A percentile compares a stretch with the other conserved stretches of the same genome.
Evolutionary conservation across 768 basidiomycete species (phyloP).

Genomic region (button mushroom (Agaricus bisporus)): DNA sequence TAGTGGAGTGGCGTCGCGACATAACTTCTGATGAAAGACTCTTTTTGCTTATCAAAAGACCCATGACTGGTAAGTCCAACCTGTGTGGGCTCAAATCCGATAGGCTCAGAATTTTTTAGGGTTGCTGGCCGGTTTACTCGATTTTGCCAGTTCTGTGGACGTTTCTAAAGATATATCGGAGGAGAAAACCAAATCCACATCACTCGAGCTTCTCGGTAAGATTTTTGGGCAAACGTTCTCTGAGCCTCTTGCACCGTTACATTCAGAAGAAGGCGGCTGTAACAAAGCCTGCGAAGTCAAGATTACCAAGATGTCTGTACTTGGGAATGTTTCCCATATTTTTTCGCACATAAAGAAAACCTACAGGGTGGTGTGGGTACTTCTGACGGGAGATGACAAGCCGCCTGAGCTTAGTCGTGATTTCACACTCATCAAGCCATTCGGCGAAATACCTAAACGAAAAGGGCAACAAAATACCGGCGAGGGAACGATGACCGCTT

Average conservation of each 20-base stretch:
- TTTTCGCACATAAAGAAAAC: slow-evolving; percentile 92
- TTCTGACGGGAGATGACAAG: slow-evolving; percentile 49
- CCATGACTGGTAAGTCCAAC: slow-evolving; percentile 62
- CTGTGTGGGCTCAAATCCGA: slow-evolving; percentile 5
- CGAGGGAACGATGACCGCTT: slow-evolving; percentile 8
- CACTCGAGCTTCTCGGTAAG: slow-evolving; percentile 36
- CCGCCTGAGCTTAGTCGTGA: slow-evolving; percentile 29
- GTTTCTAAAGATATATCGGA: slow-evolving; percentile 38
- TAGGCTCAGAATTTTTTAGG: slow-evolving; percentile 39
- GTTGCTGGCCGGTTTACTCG: slow-evolving; percentile 83
- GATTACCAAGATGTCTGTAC: slow-evolving; percentile 42
- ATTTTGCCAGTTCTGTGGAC: slow-evolving; percentile 70
- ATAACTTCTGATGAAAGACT: slow-evolving; percentile 35
- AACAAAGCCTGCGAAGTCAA: slow-evolving; percentile 15
- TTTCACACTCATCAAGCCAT: neutral
- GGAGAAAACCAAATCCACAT: slow-evolving; percentile 29
- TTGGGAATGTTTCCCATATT: slow-evolving; percentile 68
- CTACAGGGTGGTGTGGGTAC: slow-evolving; percentile 68
- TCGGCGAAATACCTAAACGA: neutral
- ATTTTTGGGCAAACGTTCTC: slow-evolving; percentile 24
- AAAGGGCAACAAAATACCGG: neutral
- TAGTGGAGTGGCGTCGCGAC: slow-evolving; percentile 68
- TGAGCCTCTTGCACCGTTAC: neutral
- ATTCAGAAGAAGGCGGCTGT: slow-evolving; percentile 9
- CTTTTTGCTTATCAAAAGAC: slow-evolving; percentile 77